A percentile compares a stretch with the other conserved stretches of the same genome.
These are phyloP conservation scores for Isoetes taiwanensis DNA, from an alignment of 75 land plant genomes.

Conservation along the genomic window DNA sequence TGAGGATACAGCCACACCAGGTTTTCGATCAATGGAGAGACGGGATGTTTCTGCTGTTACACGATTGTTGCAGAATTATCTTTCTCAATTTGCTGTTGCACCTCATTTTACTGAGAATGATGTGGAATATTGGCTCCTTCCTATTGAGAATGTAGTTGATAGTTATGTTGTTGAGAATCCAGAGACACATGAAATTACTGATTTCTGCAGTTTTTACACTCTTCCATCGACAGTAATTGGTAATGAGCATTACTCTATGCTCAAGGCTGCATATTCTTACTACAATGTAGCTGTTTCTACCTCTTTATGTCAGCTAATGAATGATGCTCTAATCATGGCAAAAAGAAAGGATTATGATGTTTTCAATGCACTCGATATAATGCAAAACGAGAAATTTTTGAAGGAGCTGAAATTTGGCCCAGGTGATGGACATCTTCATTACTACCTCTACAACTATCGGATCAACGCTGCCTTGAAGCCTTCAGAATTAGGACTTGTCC, in stretches of 20 bases:
- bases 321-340: conserved; percentile 65
- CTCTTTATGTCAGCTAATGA: conserved; percentile 60
- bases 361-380: conserved; percentile 75
- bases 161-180: conserved; percentile 67
- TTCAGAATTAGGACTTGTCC: conserved; percentile 60
- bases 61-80: conserved; percentile 36
- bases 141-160: conserved; percentile 50
- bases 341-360: conserved; percentile 67
- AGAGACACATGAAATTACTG: conserved; percentile 55
- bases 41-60: conserved; percentile 65
- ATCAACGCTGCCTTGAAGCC: conserved; percentile 35
- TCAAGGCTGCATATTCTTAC: conserved; percentile 85
- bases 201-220: conserved; percentile 72
- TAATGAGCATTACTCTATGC: conserved; percentile 41
- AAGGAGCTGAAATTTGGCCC: conserved; percentile 85
- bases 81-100: conserved; percentile 49
- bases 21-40: conserved; percentile 58
- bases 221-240: conserved; percentile 73
- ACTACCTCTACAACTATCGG: conserved; percentile 76
- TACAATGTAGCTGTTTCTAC: conserved; percentile 55
- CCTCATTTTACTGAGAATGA: conserved; percentile 59
- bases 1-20: conserved; percentile 47
- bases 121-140: conserved; percentile 71
- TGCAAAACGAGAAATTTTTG: conserved; percentile 66
- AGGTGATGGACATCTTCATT: conserved; percentile 79